phyloP scores from a whole-genome alignment of 768 basidiomycete species.

The Coprinopsis cinerea region DNA sequence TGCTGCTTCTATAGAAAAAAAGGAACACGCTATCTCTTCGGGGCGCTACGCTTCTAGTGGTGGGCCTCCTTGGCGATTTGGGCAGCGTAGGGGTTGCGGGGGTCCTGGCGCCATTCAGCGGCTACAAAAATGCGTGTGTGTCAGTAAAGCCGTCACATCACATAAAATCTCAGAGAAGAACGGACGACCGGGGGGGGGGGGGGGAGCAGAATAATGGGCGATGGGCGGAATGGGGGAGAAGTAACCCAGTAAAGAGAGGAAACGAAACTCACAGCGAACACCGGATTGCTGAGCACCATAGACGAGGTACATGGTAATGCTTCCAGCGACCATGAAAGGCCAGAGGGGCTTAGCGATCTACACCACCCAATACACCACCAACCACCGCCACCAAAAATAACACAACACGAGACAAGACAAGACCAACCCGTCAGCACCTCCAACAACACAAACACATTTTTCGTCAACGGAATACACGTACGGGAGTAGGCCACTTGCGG shows the following conservation, averaged over 20 bases:
- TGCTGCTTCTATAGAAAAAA: constrained; percentile 1
- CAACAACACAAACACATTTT: neutral
- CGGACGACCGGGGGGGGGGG: no score
- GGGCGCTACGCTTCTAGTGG: constrained; percentile 26
- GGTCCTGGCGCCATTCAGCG: constrained; percentile 63
- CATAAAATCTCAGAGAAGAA: no score
- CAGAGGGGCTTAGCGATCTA: constrained; percentile 72
- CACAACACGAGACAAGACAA: no score
- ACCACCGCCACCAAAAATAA: neutral
- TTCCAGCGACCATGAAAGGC: constrained; percentile 70
- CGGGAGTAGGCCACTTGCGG: constrained; percentile 78
- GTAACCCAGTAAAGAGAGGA: no score
- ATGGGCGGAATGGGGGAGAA: no score
- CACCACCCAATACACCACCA: constrained; percentile 1
- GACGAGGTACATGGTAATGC: constrained; percentile 62
- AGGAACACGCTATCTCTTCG: neutral
- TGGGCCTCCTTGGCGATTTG: constrained; percentile 62
- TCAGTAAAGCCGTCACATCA: constrained; percentile 7
- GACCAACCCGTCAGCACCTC: neutral
- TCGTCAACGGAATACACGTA: constrained; percentile 31
- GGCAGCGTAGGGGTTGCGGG: constrained; percentile 78
- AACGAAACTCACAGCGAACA: constrained; percentile 70
- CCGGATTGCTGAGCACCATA: constrained; percentile 60
- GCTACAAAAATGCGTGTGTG: constrained; percentile 34
- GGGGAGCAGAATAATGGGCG: no score